These are phyloP conservation scores for Senna siamea DNA, from an alignment of 306 rosid species.

Conservation along the genomic window DNA sequence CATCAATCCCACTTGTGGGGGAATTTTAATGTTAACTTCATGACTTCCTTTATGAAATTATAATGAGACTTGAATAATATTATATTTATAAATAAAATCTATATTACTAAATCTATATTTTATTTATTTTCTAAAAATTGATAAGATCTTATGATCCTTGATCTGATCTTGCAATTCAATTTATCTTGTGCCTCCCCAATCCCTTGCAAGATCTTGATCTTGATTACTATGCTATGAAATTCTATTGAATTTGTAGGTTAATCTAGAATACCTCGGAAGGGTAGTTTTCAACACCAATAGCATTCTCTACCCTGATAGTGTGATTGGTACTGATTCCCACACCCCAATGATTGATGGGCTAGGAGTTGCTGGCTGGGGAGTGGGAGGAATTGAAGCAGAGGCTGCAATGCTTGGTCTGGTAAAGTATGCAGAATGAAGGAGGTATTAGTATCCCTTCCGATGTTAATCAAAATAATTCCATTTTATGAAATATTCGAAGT, in stretches of 20 bases:
- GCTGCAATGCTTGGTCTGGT: conserved; percentile 90
- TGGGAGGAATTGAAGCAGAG: conserved; percentile 84
- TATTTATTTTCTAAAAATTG: no score
- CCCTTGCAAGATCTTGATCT: no score
- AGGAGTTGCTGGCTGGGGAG: conserved; percentile 89
- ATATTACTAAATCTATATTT: no score
- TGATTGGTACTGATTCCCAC: conserved; percentile 78
- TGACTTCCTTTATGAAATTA: no score
- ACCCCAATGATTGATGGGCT: conserved; percentile 81
- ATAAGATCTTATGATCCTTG: no score
- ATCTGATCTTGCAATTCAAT: no score
- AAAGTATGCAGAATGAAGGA: conserved; percentile 17
- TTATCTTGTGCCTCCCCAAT: no score
- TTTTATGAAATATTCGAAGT: background rate
- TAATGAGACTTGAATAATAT: no score
- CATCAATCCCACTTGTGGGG: no score
- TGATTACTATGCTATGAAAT: background rate
- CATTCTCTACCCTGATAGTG: conserved; percentile 75
- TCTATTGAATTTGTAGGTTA: conserved; percentile 51
- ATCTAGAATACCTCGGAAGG: conserved; percentile 72
- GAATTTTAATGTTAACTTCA: no score
- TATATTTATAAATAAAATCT: no score
- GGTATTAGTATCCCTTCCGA: background rate
- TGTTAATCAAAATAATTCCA: background rate
- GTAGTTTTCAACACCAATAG: conserved; percentile 66